phyloP scores from a whole-genome alignment of 345 rosid species.

The Murraya koenigii region DNA sequence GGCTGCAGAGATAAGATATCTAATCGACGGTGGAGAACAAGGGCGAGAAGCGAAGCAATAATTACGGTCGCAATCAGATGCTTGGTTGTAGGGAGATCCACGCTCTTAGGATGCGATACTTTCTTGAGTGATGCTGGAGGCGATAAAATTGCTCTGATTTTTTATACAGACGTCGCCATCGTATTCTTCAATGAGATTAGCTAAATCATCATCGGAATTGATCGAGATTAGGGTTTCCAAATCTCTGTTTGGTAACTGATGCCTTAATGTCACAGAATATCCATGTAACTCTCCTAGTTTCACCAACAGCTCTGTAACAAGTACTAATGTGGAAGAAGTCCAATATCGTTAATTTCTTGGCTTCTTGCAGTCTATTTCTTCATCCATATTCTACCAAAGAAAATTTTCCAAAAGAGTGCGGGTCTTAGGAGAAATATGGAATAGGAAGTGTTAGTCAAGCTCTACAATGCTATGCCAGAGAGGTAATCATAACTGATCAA shows the following conservation, averaged over 20 bases:
- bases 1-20: not conserved
- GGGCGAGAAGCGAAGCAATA: not conserved
- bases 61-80: slow-evolving; percentile 8
- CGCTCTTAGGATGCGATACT: slow-evolving; percentile 50
- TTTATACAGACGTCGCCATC: slow-evolving; percentile 25
- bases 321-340: too few species aligned
- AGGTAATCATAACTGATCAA: too few species aligned
- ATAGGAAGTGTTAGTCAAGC: too few species aligned
- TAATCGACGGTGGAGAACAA: slow-evolving; percentile 27
- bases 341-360: too few species aligned
- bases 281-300: slow-evolving; percentile 60
- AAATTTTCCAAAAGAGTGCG: too few species aligned
- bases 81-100: slow-evolving; percentile 25
- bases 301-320: slow-evolving; percentile 49
- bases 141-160: slow-evolving; percentile 53
- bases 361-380: too few species aligned
- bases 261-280: slow-evolving; percentile 49
- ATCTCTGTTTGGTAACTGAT: slow-evolving; percentile 77
- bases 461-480: too few species aligned
- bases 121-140: slow-evolving; percentile 42
- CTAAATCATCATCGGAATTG: slow-evolving; percentile 76
- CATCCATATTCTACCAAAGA: too few species aligned
- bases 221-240: slow-evolving; percentile 73
- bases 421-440: too few species aligned
- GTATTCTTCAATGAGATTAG: slow-evolving; percentile 48